Percentiles rank a stretch among this genome's conserved stretches.
These are phyloP conservation scores for Sutorius australiensis DNA, from an alignment of 768 basidiomycete species.

Conservation along the genomic window DNA sequence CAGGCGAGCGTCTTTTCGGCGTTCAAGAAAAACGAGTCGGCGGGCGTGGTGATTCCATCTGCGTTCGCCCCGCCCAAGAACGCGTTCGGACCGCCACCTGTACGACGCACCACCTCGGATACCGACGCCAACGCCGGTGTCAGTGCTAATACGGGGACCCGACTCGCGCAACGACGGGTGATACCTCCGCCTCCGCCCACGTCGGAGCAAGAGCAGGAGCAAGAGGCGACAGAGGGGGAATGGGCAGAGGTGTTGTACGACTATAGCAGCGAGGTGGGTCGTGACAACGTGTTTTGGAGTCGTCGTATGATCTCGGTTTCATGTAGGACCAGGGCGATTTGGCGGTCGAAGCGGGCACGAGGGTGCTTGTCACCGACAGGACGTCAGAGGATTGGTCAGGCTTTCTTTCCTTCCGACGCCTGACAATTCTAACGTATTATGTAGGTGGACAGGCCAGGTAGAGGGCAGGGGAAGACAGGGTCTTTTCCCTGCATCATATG, in stretches of 20 bases:
- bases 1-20: constrained; percentile 22
- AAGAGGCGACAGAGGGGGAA: constrained; percentile 47
- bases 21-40: constrained; percentile 34
- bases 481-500: constrained; percentile 67
- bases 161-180: background rate
- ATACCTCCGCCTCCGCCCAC: constrained; percentile 11
- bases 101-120: constrained; percentile 33
- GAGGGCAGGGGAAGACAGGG: constrained; percentile 57
- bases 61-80: constrained; percentile 44
- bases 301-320: background rate
- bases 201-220: constrained; percentile 21
- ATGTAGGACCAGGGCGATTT: constrained; percentile 68
- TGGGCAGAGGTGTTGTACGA: constrained; percentile 81
- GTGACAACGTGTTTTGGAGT: background rate
- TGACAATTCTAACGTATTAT: constrained; percentile 4
- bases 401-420: background rate
- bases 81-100: constrained; percentile 52
- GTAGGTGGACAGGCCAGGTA: constrained; percentile 66
- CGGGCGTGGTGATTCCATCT: constrained; percentile 36
- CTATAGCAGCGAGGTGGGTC: constrained; percentile 57
- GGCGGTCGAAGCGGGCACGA: constrained; percentile 49
- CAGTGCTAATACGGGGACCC: background rate
- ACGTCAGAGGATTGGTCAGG: constrained; percentile 76
- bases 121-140: constrained; percentile 2
- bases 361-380: constrained; percentile 59